Percentiles rank a stretch among this genome's conserved stretches.
These are phyloP conservation scores for Colletotrichum sp. DNA, from an alignment of 2,329 filamentous ascomycete genomes.

Conservation along the genomic window DNA sequence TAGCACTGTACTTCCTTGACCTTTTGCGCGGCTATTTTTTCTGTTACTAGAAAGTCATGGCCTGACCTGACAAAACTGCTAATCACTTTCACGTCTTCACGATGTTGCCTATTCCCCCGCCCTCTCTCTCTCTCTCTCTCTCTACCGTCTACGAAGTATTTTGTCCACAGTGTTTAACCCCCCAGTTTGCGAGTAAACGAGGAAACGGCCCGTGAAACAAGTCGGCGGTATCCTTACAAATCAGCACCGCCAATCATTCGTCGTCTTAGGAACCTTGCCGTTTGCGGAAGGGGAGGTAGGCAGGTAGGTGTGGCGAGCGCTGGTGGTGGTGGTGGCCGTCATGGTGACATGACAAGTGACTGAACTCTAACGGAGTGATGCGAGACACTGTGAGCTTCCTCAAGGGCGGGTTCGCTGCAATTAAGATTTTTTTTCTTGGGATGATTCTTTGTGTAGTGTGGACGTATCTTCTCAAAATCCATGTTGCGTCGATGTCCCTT, in stretches of 20 bases:
- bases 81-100: not conserved
- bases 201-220: not conserved
- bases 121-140: too few species aligned
- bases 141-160: not conserved
- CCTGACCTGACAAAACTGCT: not conserved
- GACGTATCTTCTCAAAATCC: not conserved
- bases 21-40: not conserved
- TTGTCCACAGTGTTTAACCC: not conserved
- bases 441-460: not conserved
- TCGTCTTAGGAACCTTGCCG: not conserved
- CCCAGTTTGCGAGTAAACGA: not conserved
- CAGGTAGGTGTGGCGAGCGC: not conserved
- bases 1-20: not conserved
- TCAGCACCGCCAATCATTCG: not conserved
- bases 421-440: not conserved
- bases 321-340: conserved; percentile 1
- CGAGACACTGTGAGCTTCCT: conserved; percentile 10
- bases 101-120: not conserved
- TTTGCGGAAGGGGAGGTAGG: not conserved
- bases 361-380: conserved; percentile 15
- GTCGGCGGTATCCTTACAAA: not conserved
- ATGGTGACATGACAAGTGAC: conserved; percentile 17
- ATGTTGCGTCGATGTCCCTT: not conserved
- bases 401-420: not conserved
- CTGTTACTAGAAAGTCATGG: not conserved